phyloP scores from a whole-genome alignment of 2,329 filamentous ascomycete genomes.

The Byssoonygena ceratinophila region DNA sequence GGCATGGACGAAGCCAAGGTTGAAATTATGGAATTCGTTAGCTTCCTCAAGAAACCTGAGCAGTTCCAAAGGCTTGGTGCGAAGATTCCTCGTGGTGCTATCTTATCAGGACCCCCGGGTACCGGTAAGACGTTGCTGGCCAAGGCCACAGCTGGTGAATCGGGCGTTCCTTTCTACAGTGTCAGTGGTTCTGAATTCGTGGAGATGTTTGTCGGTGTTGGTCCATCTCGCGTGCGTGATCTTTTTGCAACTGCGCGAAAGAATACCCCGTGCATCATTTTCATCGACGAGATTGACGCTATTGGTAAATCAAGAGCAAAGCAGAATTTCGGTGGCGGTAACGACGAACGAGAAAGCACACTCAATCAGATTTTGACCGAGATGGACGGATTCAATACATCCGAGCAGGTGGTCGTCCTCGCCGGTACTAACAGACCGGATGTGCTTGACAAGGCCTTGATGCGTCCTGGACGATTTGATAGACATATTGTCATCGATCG shows the following conservation, averaged over 20 bases:
- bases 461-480: slow-evolving; percentile 95
- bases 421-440: slow-evolving; percentile 95
- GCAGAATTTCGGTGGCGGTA: slow-evolving; percentile 74
- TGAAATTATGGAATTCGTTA: slow-evolving; percentile 99
- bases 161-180: slow-evolving; percentile 92
- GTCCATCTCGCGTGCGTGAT: slow-evolving; percentile 87
- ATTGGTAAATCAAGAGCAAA: slow-evolving; percentile 86
- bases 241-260: slow-evolving; percentile 90
- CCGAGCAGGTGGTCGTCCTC: slow-evolving; percentile 90
- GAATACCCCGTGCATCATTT: slow-evolving; percentile 96
- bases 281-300: slow-evolving; percentile 98
- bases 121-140: slow-evolving; percentile 96
- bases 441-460: slow-evolving; percentile 85
- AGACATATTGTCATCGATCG: slow-evolving; percentile 90
- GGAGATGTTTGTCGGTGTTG: slow-evolving; percentile 99
- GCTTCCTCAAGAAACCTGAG: slow-evolving; percentile 86
- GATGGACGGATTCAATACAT: slow-evolving; percentile 98
- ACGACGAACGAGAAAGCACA: slow-evolving; percentile 92
- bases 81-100: slow-evolving; percentile 94
- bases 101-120: slow-evolving; percentile 92
- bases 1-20: slow-evolving; percentile 97
- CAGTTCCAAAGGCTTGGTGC: slow-evolving; percentile 88
- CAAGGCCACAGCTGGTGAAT: slow-evolving; percentile 95
- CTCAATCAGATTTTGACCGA: slow-evolving; percentile 97
- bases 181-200: slow-evolving; percentile 98